Evolutionary conservation across 129 eudicot species (phyloP), one percentile per base, ranked within the genome.

Genomic region (Centaurea solstitialis): DNA sequence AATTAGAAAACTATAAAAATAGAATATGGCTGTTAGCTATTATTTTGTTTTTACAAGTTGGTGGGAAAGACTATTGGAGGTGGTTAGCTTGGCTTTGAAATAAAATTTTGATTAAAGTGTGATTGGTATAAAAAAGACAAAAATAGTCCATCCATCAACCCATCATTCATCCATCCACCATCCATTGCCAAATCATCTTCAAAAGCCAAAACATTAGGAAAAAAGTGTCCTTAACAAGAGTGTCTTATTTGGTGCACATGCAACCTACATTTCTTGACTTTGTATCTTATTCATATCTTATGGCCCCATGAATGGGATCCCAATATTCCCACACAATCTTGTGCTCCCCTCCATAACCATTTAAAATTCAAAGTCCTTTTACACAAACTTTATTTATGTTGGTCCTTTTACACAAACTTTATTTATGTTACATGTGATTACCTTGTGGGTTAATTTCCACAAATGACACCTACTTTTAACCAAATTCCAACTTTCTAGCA

Each of bases 241-340:
- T 76, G 71, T 76, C 71, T 76, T 50, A 76, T 53, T 76, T 59
- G 71, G 71, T 57, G 79, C 79, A 61, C 71, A 76, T 76, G 79
- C 79, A 76, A 76, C 79, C 79, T 18, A 12, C 79, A 76, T 76
- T 76, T 76, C 71, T 76, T 76, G 80, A 76, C 80, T 62, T 61
- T 35, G n/a, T 59, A 17, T 59, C 66, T 47, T 12, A 12, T 59
- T 59, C 66, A 59, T 17, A 17, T 59, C 24, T 59, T 59, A 17
- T 9, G 24, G 20, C 23, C 66, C 10, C 66, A 59, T 59, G 66
- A 1, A 33, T 33, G 9, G 53, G 23, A 17, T 59, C 23, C 23
- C 10, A 59, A n/a, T 59, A 17, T 59, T 59, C 23, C 66, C 23
- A n/a, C 66, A 59, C 24, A 59, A 59, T 59, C 23, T n/a, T 59